These are phyloP conservation scores for Camptophora hylomeconis DNA, from an alignment of 2,329 filamentous ascomycete genomes.

Conservation along the genomic window DNA sequence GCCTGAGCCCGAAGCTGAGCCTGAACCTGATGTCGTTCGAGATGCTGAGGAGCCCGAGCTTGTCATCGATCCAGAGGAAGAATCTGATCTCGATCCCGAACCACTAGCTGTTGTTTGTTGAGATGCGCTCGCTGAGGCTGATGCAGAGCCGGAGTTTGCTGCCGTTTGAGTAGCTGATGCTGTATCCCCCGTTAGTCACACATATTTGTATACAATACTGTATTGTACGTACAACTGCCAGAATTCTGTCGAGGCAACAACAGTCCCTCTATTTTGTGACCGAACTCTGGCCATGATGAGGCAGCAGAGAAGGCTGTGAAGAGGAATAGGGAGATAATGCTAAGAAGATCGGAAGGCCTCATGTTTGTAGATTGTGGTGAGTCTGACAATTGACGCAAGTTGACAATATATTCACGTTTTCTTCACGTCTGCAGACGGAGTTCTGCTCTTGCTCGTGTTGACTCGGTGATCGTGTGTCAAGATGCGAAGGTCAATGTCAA, in stretches of 20 bases:
- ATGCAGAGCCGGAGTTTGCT: slow-evolving; percentile 4
- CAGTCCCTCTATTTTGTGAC: slow-evolving; percentile 12
- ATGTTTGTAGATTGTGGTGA: too few species aligned
- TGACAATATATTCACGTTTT: too few species aligned
- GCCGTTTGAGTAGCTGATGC: neutral
- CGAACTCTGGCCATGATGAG: slow-evolving; percentile 21
- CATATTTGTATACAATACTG: neutral
- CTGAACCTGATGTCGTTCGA: slow-evolving; percentile 2
- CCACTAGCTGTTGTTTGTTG: neutral
- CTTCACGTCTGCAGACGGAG: too few species aligned
- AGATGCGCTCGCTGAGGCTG: slow-evolving; percentile 7
- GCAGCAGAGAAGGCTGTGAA: slow-evolving; percentile 17
- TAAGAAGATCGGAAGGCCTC: slow-evolving; percentile 10
- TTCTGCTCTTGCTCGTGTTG: too few species aligned
- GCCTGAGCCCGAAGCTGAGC: slow-evolving; percentile 7
- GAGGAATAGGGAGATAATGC: slow-evolving; percentile 16
- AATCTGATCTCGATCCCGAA: slow-evolving; percentile 6
- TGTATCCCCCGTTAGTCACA: neutral
- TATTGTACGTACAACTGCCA: slow-evolving; percentile 1
- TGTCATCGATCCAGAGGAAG: slow-evolving; percentile 8
- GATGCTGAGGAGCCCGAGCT: slow-evolving; percentile 2
- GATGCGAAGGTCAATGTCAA: too few species aligned
- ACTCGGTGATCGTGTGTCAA: too few species aligned
- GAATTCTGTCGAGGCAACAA: slow-evolving; percentile 17
- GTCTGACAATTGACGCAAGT: too few species aligned